Percentiles rank a stretch among this genome's conserved stretches.
phyloP scores from a whole-genome alignment of 768 basidiomycete genomes.

The Sporobolomyces phaffii region DNA sequence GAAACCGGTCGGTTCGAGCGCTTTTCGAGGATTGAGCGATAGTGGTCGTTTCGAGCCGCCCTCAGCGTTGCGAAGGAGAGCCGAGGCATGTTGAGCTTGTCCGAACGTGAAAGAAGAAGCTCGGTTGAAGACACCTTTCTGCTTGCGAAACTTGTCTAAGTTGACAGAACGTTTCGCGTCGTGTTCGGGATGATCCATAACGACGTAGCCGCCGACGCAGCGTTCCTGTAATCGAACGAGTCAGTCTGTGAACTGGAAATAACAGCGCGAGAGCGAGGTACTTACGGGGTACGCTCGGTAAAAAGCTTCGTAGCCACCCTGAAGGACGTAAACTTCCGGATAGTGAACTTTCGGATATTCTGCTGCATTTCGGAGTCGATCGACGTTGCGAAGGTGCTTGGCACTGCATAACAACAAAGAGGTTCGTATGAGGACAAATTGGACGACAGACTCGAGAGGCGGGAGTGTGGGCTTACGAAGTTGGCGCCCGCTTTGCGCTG shows the following conservation, averaged over 20 bases:
- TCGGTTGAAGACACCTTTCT: constrained; percentile 36
- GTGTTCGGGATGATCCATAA: constrained; percentile 90
- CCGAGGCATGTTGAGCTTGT: constrained; percentile 27
- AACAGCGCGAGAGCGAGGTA: not conserved
- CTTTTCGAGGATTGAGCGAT: not conserved
- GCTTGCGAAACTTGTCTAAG: constrained; percentile 80
- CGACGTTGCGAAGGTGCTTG: constrained; percentile 83
- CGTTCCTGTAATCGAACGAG: constrained; percentile 47
- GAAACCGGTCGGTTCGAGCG: constrained; percentile 27
- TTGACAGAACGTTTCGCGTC: constrained; percentile 73
- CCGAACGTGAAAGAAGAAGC: constrained; percentile 37
- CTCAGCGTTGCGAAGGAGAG: constrained; percentile 15
- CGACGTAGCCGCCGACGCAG: constrained; percentile 75
- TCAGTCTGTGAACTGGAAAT: not conserved
- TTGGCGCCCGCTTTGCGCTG: constrained; percentile 87
- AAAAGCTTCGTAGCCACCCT: constrained; percentile 91
- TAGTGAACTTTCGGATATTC: constrained; percentile 91
- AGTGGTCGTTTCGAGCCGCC: not conserved
- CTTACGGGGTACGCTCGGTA: constrained; percentile 59
- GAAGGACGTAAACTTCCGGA: constrained; percentile 92
- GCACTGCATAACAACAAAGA: constrained; percentile 59
- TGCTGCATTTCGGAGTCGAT: constrained; percentile 73
- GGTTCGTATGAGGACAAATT: no score
- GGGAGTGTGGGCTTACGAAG: constrained; percentile 84
- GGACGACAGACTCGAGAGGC: no score